Percentiles rank a stretch among this genome's conserved stretches.
Evolutionary conservation across 2,329 filamentous ascomycete genomes (phyloP).

Genomic region (Sporothrix sp.): DNA sequence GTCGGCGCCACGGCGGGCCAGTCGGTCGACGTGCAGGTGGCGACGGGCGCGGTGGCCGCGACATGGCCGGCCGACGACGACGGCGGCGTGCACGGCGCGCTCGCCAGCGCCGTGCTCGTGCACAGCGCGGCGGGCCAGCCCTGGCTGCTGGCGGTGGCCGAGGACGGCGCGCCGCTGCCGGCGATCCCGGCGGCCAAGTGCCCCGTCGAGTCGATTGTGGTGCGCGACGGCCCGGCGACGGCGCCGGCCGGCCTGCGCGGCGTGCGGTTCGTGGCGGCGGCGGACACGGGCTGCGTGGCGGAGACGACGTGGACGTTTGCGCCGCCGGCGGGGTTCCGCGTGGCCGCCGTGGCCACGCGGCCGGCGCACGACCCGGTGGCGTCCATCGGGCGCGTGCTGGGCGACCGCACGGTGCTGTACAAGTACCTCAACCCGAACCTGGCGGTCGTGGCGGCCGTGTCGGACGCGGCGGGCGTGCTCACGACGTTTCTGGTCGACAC

Average conservation of each 20-base stretch:
- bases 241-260: conserved; percentile 44
- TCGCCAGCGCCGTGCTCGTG: conserved; percentile 42
- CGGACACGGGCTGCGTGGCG: conserved; percentile 31
- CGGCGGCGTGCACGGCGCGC: conserved; percentile 24
- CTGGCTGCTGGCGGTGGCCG: conserved; percentile 44
- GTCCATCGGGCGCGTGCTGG: conserved; percentile 88
- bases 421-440: conserved; percentile 92
- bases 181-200: conserved; percentile 36
- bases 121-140: conserved; percentile 42
- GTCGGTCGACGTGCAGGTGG: conserved; percentile 45
- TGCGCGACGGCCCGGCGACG: conserved; percentile 28
- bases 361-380: conserved; percentile 77
- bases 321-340: conserved; percentile 53
- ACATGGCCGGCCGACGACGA: conserved; percentile 32
- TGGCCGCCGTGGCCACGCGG: conserved; percentile 58
- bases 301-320: conserved; percentile 63
- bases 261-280: conserved; percentile 39
- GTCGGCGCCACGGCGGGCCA: conserved; percentile 49
- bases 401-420: conserved; percentile 87
- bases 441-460: conserved; percentile 61
- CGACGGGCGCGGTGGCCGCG: conserved; percentile 39
- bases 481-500: conserved; percentile 76
- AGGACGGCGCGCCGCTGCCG: conserved; percentile 39
- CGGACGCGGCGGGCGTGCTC: conserved; percentile 48
- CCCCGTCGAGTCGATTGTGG: conserved; percentile 45